phyloP scores from a whole-genome alignment of 148 eudicot species.

The Cornus kousa region DNA sequence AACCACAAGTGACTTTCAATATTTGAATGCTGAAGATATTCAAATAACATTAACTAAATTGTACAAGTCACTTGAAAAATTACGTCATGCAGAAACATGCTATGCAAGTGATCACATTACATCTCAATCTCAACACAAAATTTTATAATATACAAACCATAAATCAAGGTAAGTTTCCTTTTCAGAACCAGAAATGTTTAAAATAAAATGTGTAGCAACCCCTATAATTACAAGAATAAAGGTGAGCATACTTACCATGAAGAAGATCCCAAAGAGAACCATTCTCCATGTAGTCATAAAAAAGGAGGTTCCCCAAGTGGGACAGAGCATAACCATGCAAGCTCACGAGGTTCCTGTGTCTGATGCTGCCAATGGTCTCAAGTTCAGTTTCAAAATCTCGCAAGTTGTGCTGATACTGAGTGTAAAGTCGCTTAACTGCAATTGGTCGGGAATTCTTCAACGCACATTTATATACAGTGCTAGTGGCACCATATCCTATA shows the following conservation, averaged over 20 bases:
- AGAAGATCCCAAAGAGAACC: slow-evolving; percentile 80
- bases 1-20: background rate
- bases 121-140: background rate
- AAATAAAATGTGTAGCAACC: background rate
- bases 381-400: slow-evolving; percentile 72
- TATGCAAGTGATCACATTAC: background rate
- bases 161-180: background rate
- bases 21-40: too few relatives aligned
- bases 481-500: slow-evolving; percentile 69
- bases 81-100: background rate
- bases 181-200: background rate
- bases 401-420: slow-evolving; percentile 36
- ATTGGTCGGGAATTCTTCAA: slow-evolving; percentile 67
- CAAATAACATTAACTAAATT: background rate
- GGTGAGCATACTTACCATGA: slow-evolving; percentile 44
- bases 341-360: slow-evolving; percentile 65
- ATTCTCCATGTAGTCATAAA: slow-evolving; percentile 77
- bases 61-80: background rate
- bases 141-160: background rate
- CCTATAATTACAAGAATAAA: background rate
- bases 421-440: slow-evolving; percentile 69
- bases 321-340: slow-evolving; percentile 68
- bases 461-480: slow-evolving; percentile 66
- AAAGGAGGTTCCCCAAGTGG: slow-evolving; percentile 60
- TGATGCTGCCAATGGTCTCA: slow-evolving; percentile 62